Conservation (phyloP, 2,329 filamentous ascomycete species). For the Neopestalotiopsis clavispora region DNA sequence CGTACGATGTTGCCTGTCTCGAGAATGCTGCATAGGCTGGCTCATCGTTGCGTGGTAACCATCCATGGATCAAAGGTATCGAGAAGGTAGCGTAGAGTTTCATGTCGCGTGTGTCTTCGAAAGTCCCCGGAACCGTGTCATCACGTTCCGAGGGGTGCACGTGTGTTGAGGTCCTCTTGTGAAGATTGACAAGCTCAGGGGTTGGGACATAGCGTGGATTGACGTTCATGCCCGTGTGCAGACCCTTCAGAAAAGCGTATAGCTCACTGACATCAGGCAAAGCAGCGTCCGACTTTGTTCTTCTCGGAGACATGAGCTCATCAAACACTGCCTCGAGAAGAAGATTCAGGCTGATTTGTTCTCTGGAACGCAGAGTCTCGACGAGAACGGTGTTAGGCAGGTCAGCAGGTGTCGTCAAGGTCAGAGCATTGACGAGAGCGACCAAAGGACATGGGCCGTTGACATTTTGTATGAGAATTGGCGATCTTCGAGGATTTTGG, state of each 20-base stretch:
- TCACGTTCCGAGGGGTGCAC: conserved; percentile 55
- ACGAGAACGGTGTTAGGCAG: conserved; percentile 71
- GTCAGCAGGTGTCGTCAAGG: conserved; percentile 76
- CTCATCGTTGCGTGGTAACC: conserved; percentile 76
- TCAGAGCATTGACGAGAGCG: conserved; percentile 90
- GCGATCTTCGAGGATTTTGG: conserved; percentile 74
- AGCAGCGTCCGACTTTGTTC: conserved; percentile 64
- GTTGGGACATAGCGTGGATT: conserved; percentile 84
- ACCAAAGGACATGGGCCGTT: conserved; percentile 95
- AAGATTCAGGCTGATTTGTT: conserved; percentile 86
- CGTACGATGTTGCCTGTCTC: conserved; percentile 81
- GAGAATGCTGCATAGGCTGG: conserved; percentile 72
- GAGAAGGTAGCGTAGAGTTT: conserved; percentile 88
- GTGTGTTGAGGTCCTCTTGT: conserved; percentile 58
- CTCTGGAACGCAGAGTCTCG: conserved; percentile 76
- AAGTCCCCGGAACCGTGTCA: conserved; percentile 68
- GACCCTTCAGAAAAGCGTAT: conserved; percentile 82
- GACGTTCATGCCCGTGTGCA: conserved; percentile 98
- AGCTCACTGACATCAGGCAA: conserved; percentile 88
- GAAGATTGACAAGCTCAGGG: conserved; percentile 48
- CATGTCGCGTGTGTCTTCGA: conserved; percentile 88
- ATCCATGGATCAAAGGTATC: conserved; percentile 89
- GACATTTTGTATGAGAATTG: conserved; percentile 88
- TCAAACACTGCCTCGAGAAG: conserved; percentile 91
- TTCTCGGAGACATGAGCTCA: conserved; percentile 81